Conservation (phyloP, 306 rosid genomes). For the Malus sieversii region DNA sequence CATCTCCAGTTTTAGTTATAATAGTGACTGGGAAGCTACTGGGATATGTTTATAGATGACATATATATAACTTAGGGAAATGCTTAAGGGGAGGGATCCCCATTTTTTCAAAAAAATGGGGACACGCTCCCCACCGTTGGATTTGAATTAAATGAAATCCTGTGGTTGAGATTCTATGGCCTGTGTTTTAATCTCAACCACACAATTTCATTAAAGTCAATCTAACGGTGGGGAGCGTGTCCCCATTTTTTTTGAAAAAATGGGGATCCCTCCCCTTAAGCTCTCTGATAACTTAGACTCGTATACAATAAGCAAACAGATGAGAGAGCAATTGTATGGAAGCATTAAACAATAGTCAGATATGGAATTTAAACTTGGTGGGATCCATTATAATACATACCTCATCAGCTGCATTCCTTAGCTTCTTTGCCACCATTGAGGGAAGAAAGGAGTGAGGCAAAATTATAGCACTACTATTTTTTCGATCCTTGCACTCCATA, state of each 20-base stretch:
- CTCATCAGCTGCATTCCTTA: conserved; percentile 75
- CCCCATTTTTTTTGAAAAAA: too few relatives aligned
- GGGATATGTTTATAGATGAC: neutral
- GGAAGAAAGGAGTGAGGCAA: conserved; percentile 84
- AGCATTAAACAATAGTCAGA: neutral
- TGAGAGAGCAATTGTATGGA: neutral
- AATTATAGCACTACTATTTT: conserved; percentile 59
- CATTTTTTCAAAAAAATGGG: too few relatives aligned
- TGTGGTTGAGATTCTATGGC: too few relatives aligned
- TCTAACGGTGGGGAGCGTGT: too few relatives aligned
- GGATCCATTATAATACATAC: conserved; percentile 26
- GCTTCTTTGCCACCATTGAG: conserved; percentile 50
- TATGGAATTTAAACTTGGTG: conserved; percentile 1
- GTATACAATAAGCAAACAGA: neutral
- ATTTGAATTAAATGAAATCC: too few relatives aligned
- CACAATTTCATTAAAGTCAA: too few relatives aligned
- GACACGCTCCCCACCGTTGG: too few relatives aligned
- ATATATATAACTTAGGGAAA: neutral
- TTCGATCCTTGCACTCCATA: conserved; percentile 97
- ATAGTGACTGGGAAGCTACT: neutral
- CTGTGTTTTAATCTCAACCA: too few relatives aligned
- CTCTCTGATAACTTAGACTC: neutral
- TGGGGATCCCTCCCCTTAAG: too few relatives aligned
- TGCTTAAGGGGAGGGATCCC: too few relatives aligned
- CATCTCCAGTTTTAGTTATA: neutral